A percentile compares a stretch with the other conserved stretches of the same genome.
phyloP scores from a whole-genome alignment of 176 grass and related monocot genomes.

The Cenchrus purpureus region DNA sequence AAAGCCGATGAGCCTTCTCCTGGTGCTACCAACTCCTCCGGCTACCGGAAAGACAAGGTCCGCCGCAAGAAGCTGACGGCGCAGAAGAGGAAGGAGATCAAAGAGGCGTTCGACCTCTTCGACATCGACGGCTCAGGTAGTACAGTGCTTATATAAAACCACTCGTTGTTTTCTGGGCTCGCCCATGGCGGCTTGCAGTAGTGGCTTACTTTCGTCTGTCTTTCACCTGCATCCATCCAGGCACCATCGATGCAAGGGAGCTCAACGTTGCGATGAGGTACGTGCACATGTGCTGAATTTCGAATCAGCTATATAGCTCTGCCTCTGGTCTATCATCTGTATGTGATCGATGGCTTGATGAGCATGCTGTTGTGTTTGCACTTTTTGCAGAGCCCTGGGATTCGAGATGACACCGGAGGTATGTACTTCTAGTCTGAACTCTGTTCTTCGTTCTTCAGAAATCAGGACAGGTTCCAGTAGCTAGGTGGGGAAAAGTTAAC shows the following conservation, averaged over 20 bases:
- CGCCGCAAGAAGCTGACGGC: conserved; percentile 40
- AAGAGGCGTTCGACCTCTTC: conserved; percentile 81
- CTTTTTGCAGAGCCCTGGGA: conserved; percentile 67
- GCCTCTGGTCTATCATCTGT: neutral
- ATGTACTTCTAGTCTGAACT: conserved; percentile 41
- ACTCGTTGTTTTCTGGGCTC: neutral
- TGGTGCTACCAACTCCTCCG: neutral
- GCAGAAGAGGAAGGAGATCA: conserved; percentile 78
- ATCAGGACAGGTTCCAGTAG: neutral
- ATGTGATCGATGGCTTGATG: neutral
- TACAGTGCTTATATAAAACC: neutral
- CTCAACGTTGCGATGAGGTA: conserved; percentile 85
- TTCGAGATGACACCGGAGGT: conserved; percentile 88
- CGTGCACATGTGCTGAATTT: neutral
- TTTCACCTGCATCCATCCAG: conserved; percentile 41
- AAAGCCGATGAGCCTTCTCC: conserved; percentile 6
- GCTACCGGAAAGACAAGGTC: conserved; percentile 39
- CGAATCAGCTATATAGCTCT: neutral
- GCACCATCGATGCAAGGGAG: conserved; percentile 75
- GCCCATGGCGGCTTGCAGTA: neutral
- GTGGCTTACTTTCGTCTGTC: neutral
- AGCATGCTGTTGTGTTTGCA: neutral
- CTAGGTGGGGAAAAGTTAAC: neutral
- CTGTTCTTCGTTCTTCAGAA: neutral
- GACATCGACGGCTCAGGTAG: conserved; percentile 84